Evolutionary conservation across 192 early-diverging fungal species (phyloP), one percentile per base, ranked within the genome.

Genomic region (Coemansia brasiliensis): DNA sequence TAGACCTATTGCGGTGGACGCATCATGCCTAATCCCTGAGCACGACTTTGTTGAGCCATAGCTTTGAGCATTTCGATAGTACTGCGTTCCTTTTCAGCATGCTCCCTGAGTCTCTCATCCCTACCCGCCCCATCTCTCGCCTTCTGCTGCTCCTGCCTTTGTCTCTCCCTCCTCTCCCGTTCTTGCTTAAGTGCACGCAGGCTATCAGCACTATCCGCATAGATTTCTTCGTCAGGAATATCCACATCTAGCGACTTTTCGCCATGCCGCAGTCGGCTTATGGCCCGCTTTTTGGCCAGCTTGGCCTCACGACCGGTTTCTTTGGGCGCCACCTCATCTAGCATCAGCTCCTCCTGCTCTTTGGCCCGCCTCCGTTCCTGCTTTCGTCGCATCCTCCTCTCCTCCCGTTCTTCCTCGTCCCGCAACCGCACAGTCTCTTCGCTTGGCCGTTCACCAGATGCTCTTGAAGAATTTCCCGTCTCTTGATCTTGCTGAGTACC

Each of bases 41-140:
- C 43, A 5, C 68, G 63, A 21, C 72, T 80, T 52, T 85, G 71
- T 68, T 82, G 79, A 11, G 90, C 90, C 83, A 92, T 83, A 43
- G 83, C 78, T 21, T 79, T 72, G 38, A 91, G 81, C 83, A 87
- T 83, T 38, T 79, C 87, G 39, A 92, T 69, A 2, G 89, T 91
- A n/a, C 64, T 79, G 20, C 83, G 82, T 59, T 92, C 89, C 64
- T 90, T 92, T 27, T 84, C 78, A 38, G 79, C 56, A 55, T 79
- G 86, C 35, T 81, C 84, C 48, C 52, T 43, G 16, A 72, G 55
- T 12, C 71, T 62, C 40, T 52, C 27, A 24, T 27, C 39, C 27
- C 49, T 35, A 20, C 21, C 10, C 16, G 26, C 52, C 22, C 12
- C 43, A 5, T 35, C 16, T 15, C 17, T 10, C 44, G 38, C 22